These are phyloP conservation scores for Alloteropsis semialata DNA, from an alignment of 176 grass and related monocot species.

Conservation along the genomic window DNA sequence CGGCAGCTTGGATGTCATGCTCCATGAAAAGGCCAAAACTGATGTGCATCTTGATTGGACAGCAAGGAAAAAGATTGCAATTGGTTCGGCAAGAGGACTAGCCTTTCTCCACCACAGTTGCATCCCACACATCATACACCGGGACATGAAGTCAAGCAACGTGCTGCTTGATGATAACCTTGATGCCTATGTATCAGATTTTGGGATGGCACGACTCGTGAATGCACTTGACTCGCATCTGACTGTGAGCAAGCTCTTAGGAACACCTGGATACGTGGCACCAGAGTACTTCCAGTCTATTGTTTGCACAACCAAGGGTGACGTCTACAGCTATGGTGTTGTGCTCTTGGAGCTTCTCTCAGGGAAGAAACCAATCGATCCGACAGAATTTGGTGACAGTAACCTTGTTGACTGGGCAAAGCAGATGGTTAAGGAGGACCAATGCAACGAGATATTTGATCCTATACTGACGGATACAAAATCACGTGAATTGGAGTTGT, in stretches of 20 bases:
- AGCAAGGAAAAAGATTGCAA: conserved; percentile 81
- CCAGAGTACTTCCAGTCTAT: conserved; percentile 85
- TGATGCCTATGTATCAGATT: conserved; percentile 81
- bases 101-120: conserved; percentile 98
- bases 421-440: conserved; percentile 84
- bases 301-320: conserved; percentile 76
- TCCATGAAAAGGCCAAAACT: conserved; percentile 56
- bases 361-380: conserved; percentile 90
- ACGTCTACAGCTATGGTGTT: conserved; percentile 95
- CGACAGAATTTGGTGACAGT: conserved; percentile 73
- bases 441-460: conserved; percentile 66
- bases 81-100: conserved; percentile 79
- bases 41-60: conserved; percentile 68
- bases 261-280: conserved; percentile 92
- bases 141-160: conserved; percentile 99
- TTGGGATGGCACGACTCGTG: conserved; percentile 89
- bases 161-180: conserved; percentile 83
- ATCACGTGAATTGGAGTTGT: conserved; percentile 62
- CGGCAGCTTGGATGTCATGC: conserved; percentile 75
- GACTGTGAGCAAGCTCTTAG: conserved; percentile 88
- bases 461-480: conserved; percentile 39
- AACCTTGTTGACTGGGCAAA: conserved; percentile 94
- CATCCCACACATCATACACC: conserved; percentile 95
- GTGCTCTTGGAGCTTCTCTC: conserved; percentile 94
- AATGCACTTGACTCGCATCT: conserved; percentile 85